Conservation (phyloP, 1,139 yeast species). For the Kodamaea ohmeri region DNA sequence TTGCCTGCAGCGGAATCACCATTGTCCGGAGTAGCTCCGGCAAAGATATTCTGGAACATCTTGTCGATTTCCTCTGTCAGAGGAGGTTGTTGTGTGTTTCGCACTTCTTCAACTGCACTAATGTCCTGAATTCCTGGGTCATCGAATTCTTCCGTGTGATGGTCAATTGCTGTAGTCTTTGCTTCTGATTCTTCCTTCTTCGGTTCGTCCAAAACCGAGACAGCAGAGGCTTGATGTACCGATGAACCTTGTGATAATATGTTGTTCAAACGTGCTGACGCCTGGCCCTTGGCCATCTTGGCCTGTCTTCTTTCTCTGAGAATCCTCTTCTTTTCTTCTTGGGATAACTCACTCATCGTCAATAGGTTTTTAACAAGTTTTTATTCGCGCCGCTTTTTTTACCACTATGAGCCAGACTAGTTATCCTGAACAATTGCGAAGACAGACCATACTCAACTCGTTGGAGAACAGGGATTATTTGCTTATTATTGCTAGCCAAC, state of each 20-base stretch:
- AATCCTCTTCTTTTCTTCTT: constrained; percentile 61
- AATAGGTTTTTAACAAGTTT: too few species aligned
- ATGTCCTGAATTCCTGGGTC: constrained; percentile 39
- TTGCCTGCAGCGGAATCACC: constrained; percentile 13
- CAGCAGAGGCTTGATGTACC: constrained; percentile 29
- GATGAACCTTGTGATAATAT: constrained; percentile 45
- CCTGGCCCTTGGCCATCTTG: constrained; percentile 60
- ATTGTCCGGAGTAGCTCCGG: constrained; percentile 13
- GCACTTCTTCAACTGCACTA: constrained; percentile 17
- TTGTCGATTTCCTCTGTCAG: constrained; percentile 31
- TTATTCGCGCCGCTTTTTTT: constrained; percentile 2
- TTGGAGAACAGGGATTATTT: constrained; percentile 45
- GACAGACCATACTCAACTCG: constrained; percentile 41
- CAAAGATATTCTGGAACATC: constrained; percentile 34
- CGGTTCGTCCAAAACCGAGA: constrained; percentile 35
- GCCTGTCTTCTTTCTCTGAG: constrained; percentile 71
- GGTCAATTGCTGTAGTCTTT: constrained; percentile 3
- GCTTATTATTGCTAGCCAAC: constrained; percentile 43
- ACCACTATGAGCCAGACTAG: constrained; percentile 13
- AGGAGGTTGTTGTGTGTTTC: constrained; percentile 11
- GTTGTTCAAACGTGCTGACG: constrained; percentile 51
- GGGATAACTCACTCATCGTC: constrained; percentile 28
- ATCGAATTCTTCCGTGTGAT: constrained; percentile 18
- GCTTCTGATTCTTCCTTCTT: constrained; percentile 11
- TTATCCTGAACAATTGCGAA: constrained; percentile 39